Percentiles rank a stretch among this genome's conserved stretches.
These are phyloP conservation scores for Naganishia vaughanmartiniae DNA, from an alignment of 768 basidiomycete species.

Conservation along the genomic window DNA sequence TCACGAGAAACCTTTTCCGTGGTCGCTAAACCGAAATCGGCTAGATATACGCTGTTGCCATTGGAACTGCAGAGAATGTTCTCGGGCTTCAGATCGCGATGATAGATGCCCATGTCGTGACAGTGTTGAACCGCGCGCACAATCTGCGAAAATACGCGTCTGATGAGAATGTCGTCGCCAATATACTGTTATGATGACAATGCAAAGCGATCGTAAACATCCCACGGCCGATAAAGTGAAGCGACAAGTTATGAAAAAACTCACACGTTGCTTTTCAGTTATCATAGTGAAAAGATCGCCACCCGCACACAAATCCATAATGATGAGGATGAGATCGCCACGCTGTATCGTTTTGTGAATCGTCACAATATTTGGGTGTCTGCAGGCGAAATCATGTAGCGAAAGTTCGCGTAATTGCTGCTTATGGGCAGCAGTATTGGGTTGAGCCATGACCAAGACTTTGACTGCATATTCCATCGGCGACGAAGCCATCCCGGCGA, in stretches of 20 bases:
- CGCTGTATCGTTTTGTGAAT: constrained; percentile 66
- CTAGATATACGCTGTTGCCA: constrained; percentile 75
- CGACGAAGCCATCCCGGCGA: constrained; percentile 59
- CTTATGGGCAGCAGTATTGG: constrained; percentile 54
- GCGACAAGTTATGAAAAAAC: constrained; percentile 31
- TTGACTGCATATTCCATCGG: constrained; percentile 63
- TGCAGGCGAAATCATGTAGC: constrained; percentile 55
- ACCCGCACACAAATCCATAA: constrained; percentile 88
- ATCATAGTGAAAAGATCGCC: constrained; percentile 93
- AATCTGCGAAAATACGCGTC: constrained; percentile 85
- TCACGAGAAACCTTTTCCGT: constrained; percentile 79
- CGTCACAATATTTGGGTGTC: constrained; percentile 63
- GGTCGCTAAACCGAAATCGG: constrained; percentile 92
- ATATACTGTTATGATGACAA: constrained; percentile 68
- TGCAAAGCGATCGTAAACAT: constrained; percentile 1
- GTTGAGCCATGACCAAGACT: constrained; percentile 64
- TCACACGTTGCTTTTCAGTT: constrained; percentile 53
- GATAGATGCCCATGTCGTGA: constrained; percentile 86
- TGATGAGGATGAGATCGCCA: constrained; percentile 63
- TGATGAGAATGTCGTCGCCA: constrained; percentile 79
- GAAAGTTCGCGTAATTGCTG: constrained; percentile 67
- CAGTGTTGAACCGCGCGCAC: constrained; percentile 91
- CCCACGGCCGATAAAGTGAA: neutral
- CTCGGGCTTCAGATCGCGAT: constrained; percentile 96
- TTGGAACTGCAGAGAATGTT: constrained; percentile 70